phyloP scores from a whole-genome alignment of 2,329 filamentous ascomycete species.

The Tricladium varicosporioides region DNA sequence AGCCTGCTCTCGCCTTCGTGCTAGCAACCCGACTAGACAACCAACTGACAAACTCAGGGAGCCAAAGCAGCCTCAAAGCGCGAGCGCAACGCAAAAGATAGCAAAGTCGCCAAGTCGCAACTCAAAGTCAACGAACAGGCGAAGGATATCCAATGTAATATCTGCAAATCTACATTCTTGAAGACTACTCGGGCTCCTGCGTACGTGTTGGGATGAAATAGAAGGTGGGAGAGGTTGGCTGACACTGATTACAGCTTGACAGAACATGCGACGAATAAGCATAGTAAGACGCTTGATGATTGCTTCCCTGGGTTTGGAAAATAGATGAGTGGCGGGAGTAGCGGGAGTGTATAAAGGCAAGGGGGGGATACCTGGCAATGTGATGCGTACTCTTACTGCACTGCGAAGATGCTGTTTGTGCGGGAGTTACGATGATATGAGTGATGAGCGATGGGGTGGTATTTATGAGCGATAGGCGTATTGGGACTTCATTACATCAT shows the following conservation, averaged over 20 bases:
- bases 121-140: constrained; percentile 70
- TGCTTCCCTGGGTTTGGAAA: constrained; percentile 61
- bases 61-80: constrained; percentile 70
- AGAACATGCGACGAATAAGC: constrained; percentile 74
- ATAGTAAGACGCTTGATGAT: constrained; percentile 67
- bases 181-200: constrained; percentile 73
- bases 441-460: constrained; percentile 8
- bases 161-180: constrained; percentile 77
- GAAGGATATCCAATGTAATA: constrained; percentile 72
- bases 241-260: constrained; percentile 48
- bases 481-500: constrained; percentile 13
- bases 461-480: constrained; percentile 25
- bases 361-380: no score
- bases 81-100: constrained; percentile 66
- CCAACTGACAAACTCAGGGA: constrained; percentile 43
- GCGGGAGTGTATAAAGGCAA: not conserved
- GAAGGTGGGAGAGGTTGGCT: not conserved
- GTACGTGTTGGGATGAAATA: constrained; percentile 42
- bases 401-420: not conserved
- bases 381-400: not conserved
- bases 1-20: not conserved
- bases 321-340: not conserved
- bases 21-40: not conserved
- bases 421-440: constrained; percentile 7
- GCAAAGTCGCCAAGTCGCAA: constrained; percentile 62